Evolutionary conservation across 2,329 filamentous ascomycete species (phyloP), one percentile per base, ranked within the genome.

Genomic region (Colletotrichum gigasporum): DNA sequence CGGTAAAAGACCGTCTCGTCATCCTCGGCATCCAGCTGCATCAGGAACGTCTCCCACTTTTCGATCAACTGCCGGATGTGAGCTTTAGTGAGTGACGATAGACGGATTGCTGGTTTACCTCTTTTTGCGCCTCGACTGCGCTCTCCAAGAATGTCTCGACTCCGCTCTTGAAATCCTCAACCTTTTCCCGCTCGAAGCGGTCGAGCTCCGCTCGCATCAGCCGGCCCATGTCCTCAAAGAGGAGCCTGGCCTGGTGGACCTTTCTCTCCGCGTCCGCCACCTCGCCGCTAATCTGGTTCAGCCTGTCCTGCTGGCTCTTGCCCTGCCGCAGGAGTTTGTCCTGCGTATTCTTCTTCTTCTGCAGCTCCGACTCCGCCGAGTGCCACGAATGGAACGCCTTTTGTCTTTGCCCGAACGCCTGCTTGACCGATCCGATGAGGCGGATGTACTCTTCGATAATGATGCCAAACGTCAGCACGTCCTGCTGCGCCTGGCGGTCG

Each of bases 401-500:
- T 76, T 99, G 96, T 60, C 96, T 90, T 77, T 97, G 94, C 34
- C 86, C 81, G 74, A 99, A 99, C 0, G 96, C 93, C 66, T 91
- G 92, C 83, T 99, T 99, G 65, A 98, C 92, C 58, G 92, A 96
- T 30, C 94, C 93, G 71, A 99, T 98, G 42, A 99, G 81, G 5
- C 96, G 93, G 70, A 99, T 96, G 79, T 99, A 99, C 79, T 99
- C 96, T 69, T 99, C 96, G 67, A 99, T 94, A 42, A 97, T 97
- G 73, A 98, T 98, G 35, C 96, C 96, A 68, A 99, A 89, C 0
- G 96, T 99, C 53, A 99, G 85, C 30, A 98, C 91, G 74, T 99
- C 96, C 76, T 99, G 96, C 79, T 97, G 94, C 10, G 96, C 96
- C 78, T 99, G 96, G 20, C 96, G 91, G 71, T 97, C 94, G 75